Percentiles rank a stretch among this genome's conserved stretches.
Evolutionary conservation across 2,329 filamentous ascomycete species (phyloP).

Genomic region (Paecilomyces sp.): DNA sequence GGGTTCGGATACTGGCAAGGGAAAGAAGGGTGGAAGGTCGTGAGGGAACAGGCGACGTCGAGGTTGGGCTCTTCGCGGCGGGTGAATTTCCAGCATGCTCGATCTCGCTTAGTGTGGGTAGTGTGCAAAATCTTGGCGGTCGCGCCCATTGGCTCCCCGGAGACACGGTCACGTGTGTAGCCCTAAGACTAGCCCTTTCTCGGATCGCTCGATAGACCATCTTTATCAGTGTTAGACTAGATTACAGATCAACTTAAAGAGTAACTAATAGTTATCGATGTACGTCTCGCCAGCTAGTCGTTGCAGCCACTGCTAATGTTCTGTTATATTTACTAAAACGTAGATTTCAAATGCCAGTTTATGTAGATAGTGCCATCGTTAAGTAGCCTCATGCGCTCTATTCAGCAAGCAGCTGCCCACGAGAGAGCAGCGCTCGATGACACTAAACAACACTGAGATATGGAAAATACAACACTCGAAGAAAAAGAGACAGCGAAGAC

Average conservation of each 20-base stretch:
- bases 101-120: conserved; percentile 39
- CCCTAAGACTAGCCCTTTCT: conserved; percentile 31
- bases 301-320: neutral
- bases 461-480: neutral
- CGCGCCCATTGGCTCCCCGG: conserved; percentile 16
- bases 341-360: neutral
- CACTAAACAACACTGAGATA: neutral
- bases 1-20: conserved; percentile 27
- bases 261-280: neutral
- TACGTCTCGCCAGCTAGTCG: neutral
- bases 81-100: conserved; percentile 20
- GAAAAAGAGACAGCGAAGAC: neutral
- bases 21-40: conserved; percentile 25
- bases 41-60: conserved; percentile 20
- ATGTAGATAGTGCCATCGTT: neutral
- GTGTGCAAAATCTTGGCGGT: conserved; percentile 37
- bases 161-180: conserved; percentile 12
- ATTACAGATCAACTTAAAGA: no score
- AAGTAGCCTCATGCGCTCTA: neutral
- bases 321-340: neutral
- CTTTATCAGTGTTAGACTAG: no score
- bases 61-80: conserved; percentile 15
- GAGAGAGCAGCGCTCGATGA: neutral
- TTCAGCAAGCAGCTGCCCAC: neutral
- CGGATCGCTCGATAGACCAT: conserved; percentile 2